Conservation (phyloP, 805 yeast species). For the Suhomyces tanzawaensis region DNA sequence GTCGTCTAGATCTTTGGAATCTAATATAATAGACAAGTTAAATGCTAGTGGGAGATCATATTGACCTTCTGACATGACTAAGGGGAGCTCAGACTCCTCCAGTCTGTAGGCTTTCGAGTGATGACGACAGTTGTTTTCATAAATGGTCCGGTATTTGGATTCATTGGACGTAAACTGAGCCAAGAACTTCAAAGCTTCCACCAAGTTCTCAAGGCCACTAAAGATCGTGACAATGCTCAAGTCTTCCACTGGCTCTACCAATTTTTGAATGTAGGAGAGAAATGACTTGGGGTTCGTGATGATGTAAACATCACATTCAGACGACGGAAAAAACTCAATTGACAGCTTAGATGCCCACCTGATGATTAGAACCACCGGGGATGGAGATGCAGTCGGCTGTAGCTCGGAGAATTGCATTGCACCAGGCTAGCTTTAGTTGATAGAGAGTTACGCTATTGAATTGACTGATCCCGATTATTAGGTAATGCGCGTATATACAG, state of each 20-base stretch:
- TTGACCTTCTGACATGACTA: conserved; percentile 18
- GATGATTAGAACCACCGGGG: conserved; percentile 2
- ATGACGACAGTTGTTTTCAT: neutral
- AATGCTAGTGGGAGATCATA: conserved; percentile 23
- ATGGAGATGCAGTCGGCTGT: conserved; percentile 3
- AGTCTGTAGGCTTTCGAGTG: conserved; percentile 2
- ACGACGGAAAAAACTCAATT: conserved; percentile 10
- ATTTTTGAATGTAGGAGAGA: conserved; percentile 8
- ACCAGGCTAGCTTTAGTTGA: no score
- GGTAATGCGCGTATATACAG: no score
- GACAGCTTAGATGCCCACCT: conserved; percentile 10
- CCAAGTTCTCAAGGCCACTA: conserved; percentile 8
- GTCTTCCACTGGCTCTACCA: conserved; percentile 9
- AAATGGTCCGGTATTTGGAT: neutral
- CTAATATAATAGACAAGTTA: conserved; percentile 17
- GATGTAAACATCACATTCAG: conserved; percentile 14
- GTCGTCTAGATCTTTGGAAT: conserved; percentile 14
- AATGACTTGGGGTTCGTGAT: conserved; percentile 14
- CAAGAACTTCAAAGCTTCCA: conserved; percentile 13
- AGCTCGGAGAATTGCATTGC: conserved; percentile 1
- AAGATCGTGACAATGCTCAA: conserved; percentile 7
- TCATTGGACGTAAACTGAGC: neutral
- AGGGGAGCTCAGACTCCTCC: conserved; percentile 4
- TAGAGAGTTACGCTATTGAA: no score
- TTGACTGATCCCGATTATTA: no score